Base-by-base conservation (phyloP, 2,329 filamentous ascomycete genomes). In the Aureobasidium mangrovei region DNA sequence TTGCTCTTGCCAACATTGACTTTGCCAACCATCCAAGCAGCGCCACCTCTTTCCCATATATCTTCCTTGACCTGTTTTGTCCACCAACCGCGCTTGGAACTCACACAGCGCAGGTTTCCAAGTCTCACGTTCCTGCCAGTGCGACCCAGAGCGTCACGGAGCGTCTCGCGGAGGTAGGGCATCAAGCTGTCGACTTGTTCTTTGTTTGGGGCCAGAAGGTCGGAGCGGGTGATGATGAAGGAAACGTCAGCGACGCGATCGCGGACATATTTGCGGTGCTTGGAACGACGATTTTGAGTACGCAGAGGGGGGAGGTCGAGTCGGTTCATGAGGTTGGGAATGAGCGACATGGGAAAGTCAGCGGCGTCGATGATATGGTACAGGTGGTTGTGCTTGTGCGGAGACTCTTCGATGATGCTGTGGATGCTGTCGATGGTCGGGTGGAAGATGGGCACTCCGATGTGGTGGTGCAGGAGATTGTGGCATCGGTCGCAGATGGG, bases 1-100 rank as follows among this genome's bases (percentile, higher is more conserved):
- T 86, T 85, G 62, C 91, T 97, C 71, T 98, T 98, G 27, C 93
- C 94, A 2, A 97, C 94, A 65, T 98, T 98, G 59, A 90, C 89
- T 69, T 95, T 97, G n/a, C 93, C 93, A 2, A 98, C 86, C 76
- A 98, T 84, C 91, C 93, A 98, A 12, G 87, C 85, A 12, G 84
- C 93, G 4, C 91, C 91, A 3, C 89, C 90, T 46, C 88, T 81
- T 41, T 83, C 73, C 78, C 83, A 91, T 44, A 98, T 90, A 45
- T 91, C 85, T 61, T 95, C 84, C 68, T 88, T 95, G 54, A 98
- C 73, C 47, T 86, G 76, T 60, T 80, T 86, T 0, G 91, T 95
- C 88, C 91, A 96, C 93, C 94, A 98, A 7, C 80, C 80, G 56
- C 88, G 78, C 64, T 86, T 86, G 7, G 91, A 83, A 64, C 91